Percentiles rank a stretch among this genome's conserved stretches.
These are phyloP conservation scores for Dillenia suffruticosa DNA, from an alignment of 164 flowering plant genomes.

Conservation along the genomic window DNA sequence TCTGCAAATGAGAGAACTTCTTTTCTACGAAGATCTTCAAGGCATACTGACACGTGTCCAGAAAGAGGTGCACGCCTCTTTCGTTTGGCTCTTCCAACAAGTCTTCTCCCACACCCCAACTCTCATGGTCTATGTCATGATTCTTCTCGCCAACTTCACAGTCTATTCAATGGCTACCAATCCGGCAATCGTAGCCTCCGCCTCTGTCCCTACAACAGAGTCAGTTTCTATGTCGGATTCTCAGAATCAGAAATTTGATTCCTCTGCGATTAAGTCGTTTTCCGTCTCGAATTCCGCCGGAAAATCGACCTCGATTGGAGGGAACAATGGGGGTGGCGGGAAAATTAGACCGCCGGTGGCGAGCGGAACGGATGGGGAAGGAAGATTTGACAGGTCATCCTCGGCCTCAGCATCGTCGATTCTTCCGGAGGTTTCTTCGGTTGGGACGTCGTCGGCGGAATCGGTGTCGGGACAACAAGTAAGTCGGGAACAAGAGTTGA, in stretches of 20 bases:
- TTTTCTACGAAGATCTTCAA: constrained; percentile 62
- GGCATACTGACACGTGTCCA: constrained; percentile 62
- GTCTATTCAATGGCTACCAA: constrained; percentile 65
- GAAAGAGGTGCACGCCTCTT: constrained; percentile 75
- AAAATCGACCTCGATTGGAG: constrained; percentile 54
- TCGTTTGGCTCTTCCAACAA: constrained; percentile 89
- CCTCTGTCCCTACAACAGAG: constrained; percentile 19
- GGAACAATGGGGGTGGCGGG: constrained; percentile 71
- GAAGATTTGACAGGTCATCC: constrained; percentile 28
- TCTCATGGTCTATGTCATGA: constrained; percentile 90
- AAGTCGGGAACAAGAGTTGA: constrained; percentile 34
- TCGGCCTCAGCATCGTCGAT: constrained; percentile 25
- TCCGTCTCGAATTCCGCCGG: constrained; percentile 33
- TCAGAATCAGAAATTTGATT: constrained; percentile 36
- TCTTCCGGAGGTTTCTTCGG: constrained; percentile 37
- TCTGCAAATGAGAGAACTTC: constrained; percentile 62
- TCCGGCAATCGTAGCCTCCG: constrained; percentile 47
- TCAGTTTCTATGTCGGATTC: constrained; percentile 18
- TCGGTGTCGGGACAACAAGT: constrained; percentile 25
- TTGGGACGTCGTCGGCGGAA: constrained; percentile 20
- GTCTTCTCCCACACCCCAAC: constrained; percentile 88
- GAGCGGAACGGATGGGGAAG: constrained; percentile 66
- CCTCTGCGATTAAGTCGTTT: constrained; percentile 36
- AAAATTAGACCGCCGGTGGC: constrained; percentile 39
- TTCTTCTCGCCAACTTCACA: constrained; percentile 83